phyloP scores from a whole-genome alignment of 176 grass and related monocot species.

The Carex scoparia region DNA sequence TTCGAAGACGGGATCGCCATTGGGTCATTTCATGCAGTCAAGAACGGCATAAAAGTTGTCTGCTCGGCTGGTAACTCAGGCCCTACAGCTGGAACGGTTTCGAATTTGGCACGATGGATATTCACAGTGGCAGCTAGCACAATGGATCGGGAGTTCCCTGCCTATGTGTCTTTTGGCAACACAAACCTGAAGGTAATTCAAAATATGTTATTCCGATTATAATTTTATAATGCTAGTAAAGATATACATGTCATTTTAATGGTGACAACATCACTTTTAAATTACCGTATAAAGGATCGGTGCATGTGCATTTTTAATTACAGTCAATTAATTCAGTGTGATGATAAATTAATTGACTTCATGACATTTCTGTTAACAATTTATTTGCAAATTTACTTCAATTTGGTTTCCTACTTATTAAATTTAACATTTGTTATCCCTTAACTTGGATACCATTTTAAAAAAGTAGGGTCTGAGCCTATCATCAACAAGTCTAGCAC shows the following conservation, averaged over 20 bases:
- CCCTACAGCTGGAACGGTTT: conserved; percentile 31
- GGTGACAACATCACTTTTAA: too few species aligned
- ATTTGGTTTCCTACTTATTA: neutral
- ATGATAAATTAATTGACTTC: neutral
- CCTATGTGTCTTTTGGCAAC: conserved; percentile 32
- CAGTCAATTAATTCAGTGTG: neutral
- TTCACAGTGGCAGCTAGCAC: conserved; percentile 62
- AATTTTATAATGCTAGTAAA: neutral
- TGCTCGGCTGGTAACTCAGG: conserved; percentile 64
- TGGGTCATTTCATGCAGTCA: conserved; percentile 61
- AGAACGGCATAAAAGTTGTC: conserved; percentile 44
- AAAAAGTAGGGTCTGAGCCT: conserved; percentile 49
- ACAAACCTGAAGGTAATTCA: conserved; percentile 25
- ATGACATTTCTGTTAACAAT: neutral
- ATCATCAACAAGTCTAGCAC: conserved; percentile 35
- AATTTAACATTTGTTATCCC: neutral
- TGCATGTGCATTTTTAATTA: too few species aligned
- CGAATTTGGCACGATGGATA: conserved; percentile 58
- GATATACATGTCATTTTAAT: neutral
- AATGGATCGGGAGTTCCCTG: conserved; percentile 51
- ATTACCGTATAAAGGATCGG: neutral
- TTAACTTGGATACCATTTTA: neutral
- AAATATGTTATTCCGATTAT: neutral
- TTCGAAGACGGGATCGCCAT: conserved; percentile 43
- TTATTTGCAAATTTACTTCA: neutral